Conservation (phyloP, 169 alveolate genomes). For the Perkinsus marinus region DNA sequence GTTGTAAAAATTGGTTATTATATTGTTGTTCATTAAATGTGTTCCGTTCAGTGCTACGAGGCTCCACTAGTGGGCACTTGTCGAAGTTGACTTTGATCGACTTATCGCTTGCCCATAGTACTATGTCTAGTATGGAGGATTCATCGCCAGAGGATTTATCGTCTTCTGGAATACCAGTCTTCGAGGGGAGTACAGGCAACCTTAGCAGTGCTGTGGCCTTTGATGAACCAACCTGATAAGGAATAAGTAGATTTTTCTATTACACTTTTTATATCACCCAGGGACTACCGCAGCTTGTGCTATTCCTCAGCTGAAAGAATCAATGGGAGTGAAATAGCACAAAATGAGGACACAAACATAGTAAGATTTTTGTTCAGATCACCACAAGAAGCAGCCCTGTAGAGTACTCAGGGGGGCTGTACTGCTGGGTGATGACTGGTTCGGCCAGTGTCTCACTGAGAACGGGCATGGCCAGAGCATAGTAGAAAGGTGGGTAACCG, state of each 20-base stretch:
- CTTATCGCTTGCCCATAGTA: background rate
- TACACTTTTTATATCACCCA: no score
- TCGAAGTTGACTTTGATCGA: background rate
- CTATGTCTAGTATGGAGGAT: background rate
- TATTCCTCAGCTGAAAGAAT: no score
- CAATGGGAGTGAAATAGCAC: no score
- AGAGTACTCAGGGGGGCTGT: slow-evolving; percentile 8
- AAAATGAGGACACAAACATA: no score
- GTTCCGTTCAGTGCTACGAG: background rate
- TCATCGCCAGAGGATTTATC: background rate
- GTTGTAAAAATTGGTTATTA: background rate
- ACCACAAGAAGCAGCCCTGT: no score
- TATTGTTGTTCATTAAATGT: background rate
- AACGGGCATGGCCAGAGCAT: background rate
- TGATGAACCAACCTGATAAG: no score
- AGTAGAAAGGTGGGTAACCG: background rate
- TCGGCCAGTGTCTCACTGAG: slow-evolving; percentile 24
- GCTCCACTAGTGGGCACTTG: background rate
- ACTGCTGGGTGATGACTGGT: slow-evolving; percentile 34
- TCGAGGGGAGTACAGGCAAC: no score
- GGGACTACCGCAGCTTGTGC: no score
- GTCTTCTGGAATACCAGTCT: background rate
- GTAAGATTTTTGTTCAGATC: no score
- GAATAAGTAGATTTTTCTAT: no score
- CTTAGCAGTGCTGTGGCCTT: no score